Evolutionary conservation across 75 land plant species (phyloP).

Genomic region (Picea sitchensis): DNA sequence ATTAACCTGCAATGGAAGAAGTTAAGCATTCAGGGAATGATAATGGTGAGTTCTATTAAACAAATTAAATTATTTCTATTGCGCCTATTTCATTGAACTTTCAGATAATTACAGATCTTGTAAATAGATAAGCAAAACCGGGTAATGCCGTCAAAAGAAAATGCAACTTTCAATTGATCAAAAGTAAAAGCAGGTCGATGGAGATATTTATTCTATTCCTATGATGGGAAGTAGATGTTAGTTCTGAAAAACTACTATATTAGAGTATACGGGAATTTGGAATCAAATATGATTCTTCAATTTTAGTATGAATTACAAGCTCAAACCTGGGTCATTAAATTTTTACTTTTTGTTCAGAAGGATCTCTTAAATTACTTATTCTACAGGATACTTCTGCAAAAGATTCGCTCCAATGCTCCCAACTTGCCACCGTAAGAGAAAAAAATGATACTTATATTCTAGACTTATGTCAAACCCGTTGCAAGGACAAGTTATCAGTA

Average conservation of each 20-base stretch:
- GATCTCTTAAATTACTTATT: background rate
- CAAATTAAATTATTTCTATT: background rate
- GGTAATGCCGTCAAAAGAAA: background rate
- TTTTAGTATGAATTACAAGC: background rate
- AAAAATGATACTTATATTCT: background rate
- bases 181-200: background rate
- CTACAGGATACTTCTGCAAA: background rate
- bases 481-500: no score
- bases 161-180: background rate
- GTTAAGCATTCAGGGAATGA: background rate
- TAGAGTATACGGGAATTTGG: background rate
- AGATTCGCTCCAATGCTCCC: background rate
- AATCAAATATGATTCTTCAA: background rate
- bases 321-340: background rate
- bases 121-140: background rate
- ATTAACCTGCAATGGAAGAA: constrained; percentile 59
- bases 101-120: background rate
- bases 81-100: background rate
- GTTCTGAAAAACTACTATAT: background rate
- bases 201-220: background rate
- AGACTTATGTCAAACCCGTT: no score
- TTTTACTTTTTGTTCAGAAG: background rate
- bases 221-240: background rate
- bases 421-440: background rate
- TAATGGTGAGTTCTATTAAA: background rate